Evolutionary conservation across 2,329 filamentous ascomycete genomes (phyloP), one percentile per base, ranked within the genome.

Genomic region (Cladophialophora psammophila): DNA sequence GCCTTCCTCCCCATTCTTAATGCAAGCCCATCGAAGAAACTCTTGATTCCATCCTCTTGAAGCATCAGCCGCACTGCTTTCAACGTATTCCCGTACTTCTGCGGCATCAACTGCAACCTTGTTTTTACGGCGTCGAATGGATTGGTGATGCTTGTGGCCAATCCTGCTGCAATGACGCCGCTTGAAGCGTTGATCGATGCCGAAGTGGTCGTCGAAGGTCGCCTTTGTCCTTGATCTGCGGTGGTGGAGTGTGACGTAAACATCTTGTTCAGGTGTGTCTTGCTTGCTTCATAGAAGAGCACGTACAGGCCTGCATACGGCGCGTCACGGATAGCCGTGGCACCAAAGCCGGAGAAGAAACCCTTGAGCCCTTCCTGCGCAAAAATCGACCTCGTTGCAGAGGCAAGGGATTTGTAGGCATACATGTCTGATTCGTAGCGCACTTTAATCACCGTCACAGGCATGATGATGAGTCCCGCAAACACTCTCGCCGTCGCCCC

Each of bases 121-220:
- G 95, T 99, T 82, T 99, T 99, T 78, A 98, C 89, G 0, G 93
- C 93, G 79, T 99, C 95, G 75, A 98, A 98, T 0, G 95, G 95
- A 78, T 99, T 99, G 8, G 95, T 97, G 42, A 98, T 85, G 3
- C 90, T 90, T 0, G 94, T 97, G 63, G 93, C 96, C 35, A 91
- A 81, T 1, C 90, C 90, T 0, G 93, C 94, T 3, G 94, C 93
- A 3, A 94, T 75, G 3, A 92, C 88, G 12, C 92, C 94, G 0
- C 92, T 94, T 13, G 87, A 82, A 75, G 97, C 97, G 78, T 99
- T 97, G 74, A 97, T 91, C 0, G 86, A 86, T 0, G 88, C 87
- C 0, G 86, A 88, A 45, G 83, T 69, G 1, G 60, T 65, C n/a
- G 56, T 60, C 4, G 66, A 66, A 48, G 53, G 55, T 5, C 59